These are phyloP conservation scores for Sarocladium brachiariae DNA, from an alignment of 2,329 filamentous ascomycete species.

Conservation along the genomic window DNA sequence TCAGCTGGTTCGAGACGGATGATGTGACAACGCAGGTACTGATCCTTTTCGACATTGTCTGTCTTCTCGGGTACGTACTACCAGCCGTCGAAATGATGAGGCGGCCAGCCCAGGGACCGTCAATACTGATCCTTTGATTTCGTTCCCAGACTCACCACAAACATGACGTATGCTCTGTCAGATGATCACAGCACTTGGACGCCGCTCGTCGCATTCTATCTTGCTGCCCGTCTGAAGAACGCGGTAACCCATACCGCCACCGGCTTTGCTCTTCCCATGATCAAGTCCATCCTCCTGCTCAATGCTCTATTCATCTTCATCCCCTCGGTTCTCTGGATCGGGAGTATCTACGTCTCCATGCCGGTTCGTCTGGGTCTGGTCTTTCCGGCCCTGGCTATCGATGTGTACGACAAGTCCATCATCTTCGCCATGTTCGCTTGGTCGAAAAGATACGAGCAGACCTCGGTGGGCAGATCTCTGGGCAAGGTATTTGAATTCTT, in stretches of 20 bases:
- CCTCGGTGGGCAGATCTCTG: slow-evolving; percentile 20
- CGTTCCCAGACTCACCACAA: slow-evolving; percentile 49
- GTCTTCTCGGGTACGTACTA: slow-evolving; percentile 46
- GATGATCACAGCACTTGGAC: slow-evolving; percentile 44
- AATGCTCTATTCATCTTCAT: slow-evolving; percentile 37
- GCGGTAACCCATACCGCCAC: slow-evolving; percentile 40
- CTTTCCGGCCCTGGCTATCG: slow-evolving; percentile 47
- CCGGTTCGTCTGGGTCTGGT: slow-evolving; percentile 49
- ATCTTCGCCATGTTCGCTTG: slow-evolving; percentile 34
- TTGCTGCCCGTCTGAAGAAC: slow-evolving; percentile 49
- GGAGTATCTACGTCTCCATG: slow-evolving; percentile 48
- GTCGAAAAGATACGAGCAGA: slow-evolving; percentile 15
- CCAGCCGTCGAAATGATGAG: no score
- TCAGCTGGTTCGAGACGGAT: slow-evolving; percentile 57
- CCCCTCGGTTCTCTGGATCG: slow-evolving; percentile 52
- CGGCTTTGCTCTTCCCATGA: slow-evolving; percentile 46
- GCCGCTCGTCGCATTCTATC: slow-evolving; percentile 54
- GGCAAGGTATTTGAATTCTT: slow-evolving; percentile 47
- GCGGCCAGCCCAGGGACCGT: no score
- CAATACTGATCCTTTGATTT: background rate
- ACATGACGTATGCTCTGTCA: slow-evolving; percentile 51
- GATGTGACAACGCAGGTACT: slow-evolving; percentile 52
- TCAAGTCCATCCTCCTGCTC: slow-evolving; percentile 47
- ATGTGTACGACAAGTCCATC: slow-evolving; percentile 40
- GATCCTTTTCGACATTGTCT: slow-evolving; percentile 55